Conservation (phyloP, 2,329 filamentous ascomycete genomes). For the Arthrinium phaeospermum region DNA sequence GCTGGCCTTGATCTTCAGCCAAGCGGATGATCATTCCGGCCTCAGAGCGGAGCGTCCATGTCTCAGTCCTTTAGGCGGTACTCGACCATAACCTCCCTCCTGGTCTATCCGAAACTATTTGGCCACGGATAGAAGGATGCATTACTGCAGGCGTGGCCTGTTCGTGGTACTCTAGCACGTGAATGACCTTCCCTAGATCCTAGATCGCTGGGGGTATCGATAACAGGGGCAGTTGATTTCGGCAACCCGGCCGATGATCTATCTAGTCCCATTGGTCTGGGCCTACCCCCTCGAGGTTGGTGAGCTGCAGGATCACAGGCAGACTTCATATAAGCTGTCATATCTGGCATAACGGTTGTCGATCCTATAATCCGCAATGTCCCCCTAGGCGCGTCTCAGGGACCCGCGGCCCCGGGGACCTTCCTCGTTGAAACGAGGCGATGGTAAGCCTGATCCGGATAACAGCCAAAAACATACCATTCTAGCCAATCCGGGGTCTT, state of each 20-base stretch:
- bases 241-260: neutral
- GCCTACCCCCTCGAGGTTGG: neutral
- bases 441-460: neutral
- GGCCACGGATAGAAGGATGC: neutral
- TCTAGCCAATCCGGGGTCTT: neutral
- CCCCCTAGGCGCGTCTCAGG: neutral
- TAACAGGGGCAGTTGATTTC: neutral
- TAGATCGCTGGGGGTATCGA: neutral
- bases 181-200: neutral
- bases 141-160: neutral
- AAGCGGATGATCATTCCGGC: constrained; percentile 39
- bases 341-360: neutral
- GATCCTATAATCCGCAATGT: neutral
- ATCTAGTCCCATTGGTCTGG: neutral
- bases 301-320: neutral
- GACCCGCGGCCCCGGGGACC: neutral
- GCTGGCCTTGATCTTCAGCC: constrained; percentile 30
- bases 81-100: constrained; percentile 25
- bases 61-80: constrained; percentile 31
- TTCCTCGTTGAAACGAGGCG: neutral
- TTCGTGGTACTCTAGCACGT: neutral
- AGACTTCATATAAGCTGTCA: neutral
- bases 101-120: constrained; percentile 35
- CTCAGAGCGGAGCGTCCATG: constrained; percentile 35
- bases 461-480: neutral